These are phyloP conservation scores for Tylopilus subfusipes DNA, from an alignment of 768 basidiomycete genomes.

Conservation along the genomic window DNA sequence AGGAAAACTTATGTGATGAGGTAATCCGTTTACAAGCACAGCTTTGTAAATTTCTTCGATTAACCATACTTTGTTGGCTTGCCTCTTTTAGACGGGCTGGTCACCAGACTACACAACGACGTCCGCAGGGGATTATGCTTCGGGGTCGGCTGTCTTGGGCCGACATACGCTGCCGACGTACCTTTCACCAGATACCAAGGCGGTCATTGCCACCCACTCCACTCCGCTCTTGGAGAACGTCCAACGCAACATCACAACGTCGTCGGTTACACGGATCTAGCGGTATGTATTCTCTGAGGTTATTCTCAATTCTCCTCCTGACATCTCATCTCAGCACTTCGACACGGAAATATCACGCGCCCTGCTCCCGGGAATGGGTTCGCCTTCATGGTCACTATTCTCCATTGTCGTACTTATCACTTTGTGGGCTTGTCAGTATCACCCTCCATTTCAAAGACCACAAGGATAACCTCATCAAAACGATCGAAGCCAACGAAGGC, in stretches of 20 bases:
- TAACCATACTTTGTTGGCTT: too few relatives aligned
- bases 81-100: too few relatives aligned
- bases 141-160: neutral
- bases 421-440: constrained; percentile 47
- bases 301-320: neutral
- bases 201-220: neutral
- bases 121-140: neutral
- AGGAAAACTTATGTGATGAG: too few relatives aligned
- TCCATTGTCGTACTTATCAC: neutral
- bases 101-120: too few relatives aligned
- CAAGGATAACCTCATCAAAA: constrained; percentile 79
- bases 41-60: too few relatives aligned
- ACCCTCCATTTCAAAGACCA: constrained; percentile 88
- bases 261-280: constrained; percentile 18
- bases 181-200: constrained; percentile 11
- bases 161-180: neutral
- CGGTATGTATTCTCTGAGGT: constrained; percentile 4
- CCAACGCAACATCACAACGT: neutral
- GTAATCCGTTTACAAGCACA: too few relatives aligned
- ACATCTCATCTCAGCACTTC: constrained; percentile 8
- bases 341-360: constrained; percentile 55
- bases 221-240: neutral
- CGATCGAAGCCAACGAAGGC: constrained; percentile 89
- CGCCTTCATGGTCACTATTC: constrained; percentile 8
- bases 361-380: constrained; percentile 71